Percentiles rank a stretch among this genome's conserved stretches.
Evolutionary conservation across 192 early-diverging fungal species (phyloP).

Genomic region (Backusella macrospora): DNA sequence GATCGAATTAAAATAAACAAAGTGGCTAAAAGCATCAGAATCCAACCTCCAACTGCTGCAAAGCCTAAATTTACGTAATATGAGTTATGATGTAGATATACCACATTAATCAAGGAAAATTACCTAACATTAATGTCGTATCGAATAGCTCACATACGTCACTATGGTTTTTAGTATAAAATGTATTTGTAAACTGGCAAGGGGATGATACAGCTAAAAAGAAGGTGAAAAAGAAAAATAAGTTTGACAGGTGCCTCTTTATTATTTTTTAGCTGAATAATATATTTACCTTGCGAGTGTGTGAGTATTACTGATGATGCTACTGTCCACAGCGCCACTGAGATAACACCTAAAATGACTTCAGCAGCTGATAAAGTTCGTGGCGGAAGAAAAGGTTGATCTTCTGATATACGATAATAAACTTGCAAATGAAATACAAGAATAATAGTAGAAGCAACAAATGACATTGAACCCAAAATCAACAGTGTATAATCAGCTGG

Average conservation of each 20-base stretch:
- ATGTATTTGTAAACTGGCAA: conserved; percentile 13
- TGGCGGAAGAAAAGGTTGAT: conserved; percentile 8
- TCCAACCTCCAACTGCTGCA: conserved; percentile 18
- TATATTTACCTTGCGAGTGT: conserved; percentile 11
- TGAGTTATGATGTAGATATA: neutral
- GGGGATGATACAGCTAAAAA: neutral
- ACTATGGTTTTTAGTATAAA: conserved; percentile 10
- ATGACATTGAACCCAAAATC: conserved; percentile 8
- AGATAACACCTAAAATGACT: conserved; percentile 10
- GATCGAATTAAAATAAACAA: conserved; percentile 21
- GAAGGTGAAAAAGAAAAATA: neutral
- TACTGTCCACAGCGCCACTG: conserved; percentile 11
- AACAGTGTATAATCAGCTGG: conserved; percentile 21
- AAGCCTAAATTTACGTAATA: neutral
- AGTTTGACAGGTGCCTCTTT: neutral
- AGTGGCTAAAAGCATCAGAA: conserved; percentile 16
- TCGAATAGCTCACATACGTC: conserved; percentile 22
- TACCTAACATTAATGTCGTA: conserved; percentile 18
- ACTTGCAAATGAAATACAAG: conserved; percentile 13
- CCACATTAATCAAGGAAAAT: neutral
- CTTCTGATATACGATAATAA: neutral
- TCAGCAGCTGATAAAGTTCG: conserved; percentile 4
- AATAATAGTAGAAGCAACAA: conserved; percentile 15
- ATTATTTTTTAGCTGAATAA: neutral
- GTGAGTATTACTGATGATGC: conserved; percentile 1